Base-by-base conservation (phyloP, 2,329 filamentous ascomycete species). In the Aspergillus unguis region DNA sequence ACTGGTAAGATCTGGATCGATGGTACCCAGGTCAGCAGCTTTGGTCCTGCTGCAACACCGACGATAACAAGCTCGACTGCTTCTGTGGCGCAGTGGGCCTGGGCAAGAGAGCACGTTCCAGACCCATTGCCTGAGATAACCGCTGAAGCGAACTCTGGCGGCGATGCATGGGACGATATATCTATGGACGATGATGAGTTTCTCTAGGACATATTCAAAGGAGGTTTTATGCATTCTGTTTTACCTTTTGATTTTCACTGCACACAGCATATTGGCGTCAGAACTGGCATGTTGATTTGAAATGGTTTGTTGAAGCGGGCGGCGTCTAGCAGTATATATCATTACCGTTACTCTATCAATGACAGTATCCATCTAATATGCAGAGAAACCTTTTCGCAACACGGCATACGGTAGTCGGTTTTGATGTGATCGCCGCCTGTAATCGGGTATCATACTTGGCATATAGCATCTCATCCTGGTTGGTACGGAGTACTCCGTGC, bases 171-270 rank as follows among this genome's bases (percentile, higher is more conserved):
- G 37, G 48, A 53, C 2, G 58, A 58, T 31, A 47, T 40, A 2
- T 66, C 65, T 2, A 71, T 71, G 62, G 67, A 71, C 26, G 61
- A 65, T 47, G 68, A 70, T 55, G 68, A 69, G 58, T 62, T 58
- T 55, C 55, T 69, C 52, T 68, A 32, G 32, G 26, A 17, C 17
- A 35, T 29, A 23, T 25, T 11, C 32, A 23, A 32, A 10, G n/a
- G 38, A 32, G 5, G 6, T 44, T 44, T 17, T 25, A 32, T 11
- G 42, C 17, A 17, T 44, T 17, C 28, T 32, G 27, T 31, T 43
- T 43, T 17, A 4, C 11, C 17, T 17, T 44, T 33, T 33, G n/a
- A 11, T 44, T 33, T 44, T 33, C 5, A 43, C 25, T 11, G 29
- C 38, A 44, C 35, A n/a, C 35, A 48, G 45, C 46, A 48, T 29